phyloP scores from a whole-genome alignment of 2,329 filamentous ascomycete species.

The Myriosclerotinia scirpicola region DNA sequence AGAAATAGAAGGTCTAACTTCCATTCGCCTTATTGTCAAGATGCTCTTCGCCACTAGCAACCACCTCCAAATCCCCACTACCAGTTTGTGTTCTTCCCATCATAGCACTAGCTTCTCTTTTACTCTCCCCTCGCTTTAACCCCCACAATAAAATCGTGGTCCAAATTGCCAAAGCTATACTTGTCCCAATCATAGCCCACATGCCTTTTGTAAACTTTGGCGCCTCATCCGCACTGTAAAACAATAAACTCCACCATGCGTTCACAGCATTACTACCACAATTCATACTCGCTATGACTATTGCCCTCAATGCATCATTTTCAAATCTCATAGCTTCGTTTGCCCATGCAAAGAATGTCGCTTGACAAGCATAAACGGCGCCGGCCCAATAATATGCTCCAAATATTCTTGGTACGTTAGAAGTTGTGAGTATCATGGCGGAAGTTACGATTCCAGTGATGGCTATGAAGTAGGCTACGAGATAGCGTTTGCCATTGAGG shows the following conservation, averaged over 20 bases:
- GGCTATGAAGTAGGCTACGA: constrained; percentile 67
- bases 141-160: constrained; percentile 53
- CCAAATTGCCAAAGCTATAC: constrained; percentile 60
- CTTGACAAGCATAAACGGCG: constrained; percentile 69
- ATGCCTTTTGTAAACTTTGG: constrained; percentile 60
- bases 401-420: constrained; percentile 52
- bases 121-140: constrained; percentile 44
- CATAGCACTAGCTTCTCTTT: constrained; percentile 4
- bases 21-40: not conserved
- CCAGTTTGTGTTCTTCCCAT: not conserved
- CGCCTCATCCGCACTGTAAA: constrained; percentile 66
- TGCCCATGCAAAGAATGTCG: constrained; percentile 74
- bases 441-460: constrained; percentile 63
- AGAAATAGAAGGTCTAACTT: not conserved
- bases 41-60: not conserved
- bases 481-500: constrained; percentile 60
- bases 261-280: constrained; percentile 67
- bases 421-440: constrained; percentile 54
- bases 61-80: not conserved
- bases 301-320: constrained; percentile 61
- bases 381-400: constrained; percentile 72
- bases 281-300: constrained; percentile 74
- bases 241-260: constrained; percentile 71
- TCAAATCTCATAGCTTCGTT: constrained; percentile 64
- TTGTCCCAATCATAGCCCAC: constrained; percentile 70